phyloP scores from a whole-genome alignment of 306 rosid species.

The Canavalia ensiformis region DNA sequence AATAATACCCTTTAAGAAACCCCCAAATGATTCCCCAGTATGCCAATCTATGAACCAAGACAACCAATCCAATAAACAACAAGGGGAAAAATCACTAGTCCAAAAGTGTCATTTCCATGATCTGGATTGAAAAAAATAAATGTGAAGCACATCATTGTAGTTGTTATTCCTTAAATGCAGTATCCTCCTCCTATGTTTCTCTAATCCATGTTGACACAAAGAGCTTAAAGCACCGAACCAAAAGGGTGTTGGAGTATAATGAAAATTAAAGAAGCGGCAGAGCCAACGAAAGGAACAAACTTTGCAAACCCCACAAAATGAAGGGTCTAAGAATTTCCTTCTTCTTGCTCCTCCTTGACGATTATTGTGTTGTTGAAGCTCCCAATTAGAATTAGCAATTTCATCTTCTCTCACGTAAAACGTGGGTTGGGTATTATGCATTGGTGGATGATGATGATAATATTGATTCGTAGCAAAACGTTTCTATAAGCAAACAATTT shows the following conservation, averaged over 20 bases:
- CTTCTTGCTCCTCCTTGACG: slow-evolving; percentile 42
- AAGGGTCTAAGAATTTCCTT: slow-evolving; percentile 26
- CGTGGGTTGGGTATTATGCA: slow-evolving; percentile 35
- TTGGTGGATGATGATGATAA: slow-evolving; percentile 46
- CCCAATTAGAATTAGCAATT: slow-evolving; percentile 36
- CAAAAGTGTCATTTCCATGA: slow-evolving; percentile 17
- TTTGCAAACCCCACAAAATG: slow-evolving; percentile 38
- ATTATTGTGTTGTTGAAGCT: slow-evolving; percentile 40
- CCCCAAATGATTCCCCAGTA: background rate
- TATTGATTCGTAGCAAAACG: slow-evolving; percentile 43
- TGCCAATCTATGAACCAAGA: slow-evolving; percentile 39
- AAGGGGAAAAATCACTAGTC: slow-evolving; percentile 24
- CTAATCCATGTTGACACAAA: slow-evolving; percentile 23
- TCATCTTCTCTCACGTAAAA: slow-evolving; percentile 34
- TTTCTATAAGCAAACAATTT: slow-evolving; percentile 50
- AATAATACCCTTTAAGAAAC: slow-evolving; percentile 2
- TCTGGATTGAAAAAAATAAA: background rate
- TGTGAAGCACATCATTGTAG: background rate
- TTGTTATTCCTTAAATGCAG: slow-evolving; percentile 18
- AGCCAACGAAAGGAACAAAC: slow-evolving; percentile 45
- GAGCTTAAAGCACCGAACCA: slow-evolving; percentile 29
- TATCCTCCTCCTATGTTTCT: slow-evolving; percentile 15
- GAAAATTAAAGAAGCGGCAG: background rate
- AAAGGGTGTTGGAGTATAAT: slow-evolving; percentile 19
- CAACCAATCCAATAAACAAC: slow-evolving; percentile 24